Evolutionary conservation across 176 grass and related monocot genomes (phyloP).

Genomic region (Aegilops speltoides): DNA sequence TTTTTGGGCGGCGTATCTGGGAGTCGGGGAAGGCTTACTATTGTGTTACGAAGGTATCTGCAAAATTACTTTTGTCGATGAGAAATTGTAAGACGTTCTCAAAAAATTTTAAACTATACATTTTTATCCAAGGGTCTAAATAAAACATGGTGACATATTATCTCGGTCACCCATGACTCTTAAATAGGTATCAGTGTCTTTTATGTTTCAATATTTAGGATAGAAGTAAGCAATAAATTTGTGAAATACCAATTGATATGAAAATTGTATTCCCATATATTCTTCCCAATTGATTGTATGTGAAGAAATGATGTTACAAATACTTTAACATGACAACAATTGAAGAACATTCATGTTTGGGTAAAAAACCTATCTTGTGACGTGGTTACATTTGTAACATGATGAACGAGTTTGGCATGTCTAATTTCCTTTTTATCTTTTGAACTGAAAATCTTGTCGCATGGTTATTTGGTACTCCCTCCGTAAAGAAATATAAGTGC

Average conservation of each 20-base stretch:
- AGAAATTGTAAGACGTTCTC: not conserved
- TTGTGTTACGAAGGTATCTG: constrained; percentile 90
- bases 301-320: not conserved
- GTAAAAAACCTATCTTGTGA: not conserved
- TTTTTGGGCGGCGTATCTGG: constrained; percentile 95
- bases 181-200: not conserved
- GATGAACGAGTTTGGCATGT: not conserved
- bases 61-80: not conserved
- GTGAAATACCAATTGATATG: not conserved
- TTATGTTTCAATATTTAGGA: not conserved
- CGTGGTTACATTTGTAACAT: not conserved
- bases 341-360: not conserved
- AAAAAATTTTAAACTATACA: not conserved
- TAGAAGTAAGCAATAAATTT: not conserved
- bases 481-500: too few relatives aligned
- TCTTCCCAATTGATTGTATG: not conserved
- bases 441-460: not conserved
- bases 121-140: not conserved
- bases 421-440: not conserved
- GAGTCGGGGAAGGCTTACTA: constrained; percentile 84
- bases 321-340: not conserved
- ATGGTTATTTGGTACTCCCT: not conserved
- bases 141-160: not conserved
- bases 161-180: not conserved
- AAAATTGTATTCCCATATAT: not conserved